These are phyloP conservation scores for Silene noctiflora DNA, from an alignment of 179 eudicot species.

Conservation along the genomic window DNA sequence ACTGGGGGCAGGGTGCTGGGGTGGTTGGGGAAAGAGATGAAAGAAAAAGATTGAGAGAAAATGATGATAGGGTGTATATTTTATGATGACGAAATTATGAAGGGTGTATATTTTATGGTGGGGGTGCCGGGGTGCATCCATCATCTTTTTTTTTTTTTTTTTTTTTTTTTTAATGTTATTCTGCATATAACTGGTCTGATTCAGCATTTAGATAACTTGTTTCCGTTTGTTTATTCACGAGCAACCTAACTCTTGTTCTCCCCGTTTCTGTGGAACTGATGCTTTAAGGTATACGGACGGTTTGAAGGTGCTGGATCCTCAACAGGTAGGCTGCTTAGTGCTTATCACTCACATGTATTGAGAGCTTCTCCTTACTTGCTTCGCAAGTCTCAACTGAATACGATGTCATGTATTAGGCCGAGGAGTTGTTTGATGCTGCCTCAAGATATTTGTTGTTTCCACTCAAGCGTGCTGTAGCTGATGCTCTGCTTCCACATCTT, in stretches of 20 bases:
- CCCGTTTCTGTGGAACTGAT: not conserved
- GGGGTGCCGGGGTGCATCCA: not conserved
- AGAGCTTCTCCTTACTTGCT: not conserved
- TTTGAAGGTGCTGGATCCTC: slow-evolving; percentile 67
- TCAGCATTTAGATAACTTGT: not conserved
- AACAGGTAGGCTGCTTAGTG: slow-evolving; percentile 54
- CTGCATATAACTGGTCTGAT: not conserved
- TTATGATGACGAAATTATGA: no score
- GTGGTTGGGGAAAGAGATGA: no score
- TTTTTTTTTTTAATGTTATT: not conserved
- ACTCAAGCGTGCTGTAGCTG: slow-evolving; percentile 95
- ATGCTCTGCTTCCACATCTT: slow-evolving; percentile 82
- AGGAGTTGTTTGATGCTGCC: slow-evolving; percentile 94
- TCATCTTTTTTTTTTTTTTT: no score
- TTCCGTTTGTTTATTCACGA: slow-evolving; percentile 5
- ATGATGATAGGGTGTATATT: no score
- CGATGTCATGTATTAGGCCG: slow-evolving; percentile 59
- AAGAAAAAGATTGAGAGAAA: no score
- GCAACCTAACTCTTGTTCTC: slow-evolving; percentile 16
- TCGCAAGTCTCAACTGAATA: slow-evolving; percentile 2
- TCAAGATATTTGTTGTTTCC: slow-evolving; percentile 95
- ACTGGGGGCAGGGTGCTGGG: no score
- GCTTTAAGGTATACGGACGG: slow-evolving; percentile 82
- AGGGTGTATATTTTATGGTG: no score
- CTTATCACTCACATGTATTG: not conserved